phyloP scores from a whole-genome alignment of 2,329 filamentous ascomycete species.

The Pseudogymnoascus sp. region DNA sequence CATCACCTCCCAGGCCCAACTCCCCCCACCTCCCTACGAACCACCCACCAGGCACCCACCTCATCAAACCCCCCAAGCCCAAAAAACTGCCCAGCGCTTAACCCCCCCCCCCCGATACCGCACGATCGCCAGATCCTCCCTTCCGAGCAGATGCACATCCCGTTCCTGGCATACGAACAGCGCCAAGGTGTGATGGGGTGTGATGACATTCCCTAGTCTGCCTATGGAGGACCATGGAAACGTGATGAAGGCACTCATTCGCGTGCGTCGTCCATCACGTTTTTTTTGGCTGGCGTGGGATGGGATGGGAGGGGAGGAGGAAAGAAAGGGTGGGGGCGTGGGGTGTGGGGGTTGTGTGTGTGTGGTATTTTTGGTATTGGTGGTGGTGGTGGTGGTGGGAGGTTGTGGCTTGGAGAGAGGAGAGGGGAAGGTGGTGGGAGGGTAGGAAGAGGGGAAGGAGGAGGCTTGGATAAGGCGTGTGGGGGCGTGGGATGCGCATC shows the following conservation, averaged over 20 bases:
- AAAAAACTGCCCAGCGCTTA: background rate
- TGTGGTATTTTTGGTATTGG: no score
- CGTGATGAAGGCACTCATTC: no score
- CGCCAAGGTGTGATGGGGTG: background rate
- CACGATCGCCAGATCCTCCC: background rate
- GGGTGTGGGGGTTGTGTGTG: background rate
- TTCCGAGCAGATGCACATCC: no score
- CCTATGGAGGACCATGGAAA: no score
- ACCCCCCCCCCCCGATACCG: background rate
- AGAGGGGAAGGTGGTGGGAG: background rate
- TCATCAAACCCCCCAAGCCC: background rate
- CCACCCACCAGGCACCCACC: background rate
- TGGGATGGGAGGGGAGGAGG: background rate
- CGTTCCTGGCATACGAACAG: background rate
- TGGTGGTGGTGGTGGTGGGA: no score
- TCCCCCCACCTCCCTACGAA: background rate
- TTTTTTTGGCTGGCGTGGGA: background rate
- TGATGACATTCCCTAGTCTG: no score
- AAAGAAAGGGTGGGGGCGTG: background rate
- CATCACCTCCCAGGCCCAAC: background rate
- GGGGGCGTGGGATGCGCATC: background rate
- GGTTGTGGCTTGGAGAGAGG: no score
- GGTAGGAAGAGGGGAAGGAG: background rate
- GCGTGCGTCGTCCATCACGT: no score
- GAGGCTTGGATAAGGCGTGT: background rate